Percentiles rank a stretch among this genome's conserved stretches.
Evolutionary conservation across 257 asterid genomes (phyloP).

Genomic region (Solanum sparsipilum): DNA sequence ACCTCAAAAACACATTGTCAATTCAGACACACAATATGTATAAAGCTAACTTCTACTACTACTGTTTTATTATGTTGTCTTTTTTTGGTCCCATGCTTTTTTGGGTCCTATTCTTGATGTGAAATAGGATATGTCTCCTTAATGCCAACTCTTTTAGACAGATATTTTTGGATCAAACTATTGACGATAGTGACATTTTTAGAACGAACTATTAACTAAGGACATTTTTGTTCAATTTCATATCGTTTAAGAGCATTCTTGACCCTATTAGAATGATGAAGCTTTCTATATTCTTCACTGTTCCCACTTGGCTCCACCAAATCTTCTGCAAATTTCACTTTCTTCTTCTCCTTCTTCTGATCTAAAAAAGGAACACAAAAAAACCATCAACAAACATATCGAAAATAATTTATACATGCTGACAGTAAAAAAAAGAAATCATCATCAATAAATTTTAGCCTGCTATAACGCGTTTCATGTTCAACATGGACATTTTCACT

Average conservation of each 20-base stretch:
- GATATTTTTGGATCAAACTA: background rate
- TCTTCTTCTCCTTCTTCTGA: slow-evolving; percentile 43
- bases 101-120: background rate
- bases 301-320: slow-evolving; percentile 85
- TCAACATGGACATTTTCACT: background rate
- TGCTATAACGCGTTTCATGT: background rate
- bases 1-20: background rate
- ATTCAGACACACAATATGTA: background rate
- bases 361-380: slow-evolving; percentile 13
- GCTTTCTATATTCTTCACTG: slow-evolving; percentile 56
- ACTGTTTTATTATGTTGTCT: background rate
- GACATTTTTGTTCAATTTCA: background rate
- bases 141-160: background rate
- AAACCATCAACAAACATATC: background rate
- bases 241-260: background rate
- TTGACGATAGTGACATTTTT: background rate
- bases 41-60: background rate
- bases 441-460: background rate
- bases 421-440: background rate
- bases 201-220: background rate
- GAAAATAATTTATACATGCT: background rate
- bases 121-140: background rate
- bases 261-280: background rate
- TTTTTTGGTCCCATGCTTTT: background rate
- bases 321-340: slow-evolving; percentile 80